Evolutionary conservation across 192 early-diverging fungal genomes (phyloP).

Genomic region (Coemansia sp.): DNA sequence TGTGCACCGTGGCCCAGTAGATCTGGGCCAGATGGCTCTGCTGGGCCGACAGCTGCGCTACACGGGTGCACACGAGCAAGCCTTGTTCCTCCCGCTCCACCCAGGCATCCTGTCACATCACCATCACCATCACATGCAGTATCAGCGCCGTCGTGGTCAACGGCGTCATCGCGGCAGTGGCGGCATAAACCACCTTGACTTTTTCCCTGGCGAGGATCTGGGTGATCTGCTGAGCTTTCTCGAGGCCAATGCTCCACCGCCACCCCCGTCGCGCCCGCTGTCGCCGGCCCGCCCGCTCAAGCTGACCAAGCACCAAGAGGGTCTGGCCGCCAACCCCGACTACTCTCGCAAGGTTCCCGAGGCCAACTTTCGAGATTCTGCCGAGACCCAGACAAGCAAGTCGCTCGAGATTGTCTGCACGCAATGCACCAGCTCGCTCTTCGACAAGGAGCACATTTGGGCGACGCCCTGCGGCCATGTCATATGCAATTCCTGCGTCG

Average conservation of each 20-base stretch:
- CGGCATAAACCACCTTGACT: constrained; percentile 32
- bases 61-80: constrained; percentile 3
- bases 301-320: constrained; percentile 32
- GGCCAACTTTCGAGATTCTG: constrained; percentile 40
- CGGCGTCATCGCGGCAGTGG: neutral
- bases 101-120: constrained; percentile 24
- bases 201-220: constrained; percentile 42
- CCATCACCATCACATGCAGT: constrained; percentile 18
- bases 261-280: constrained; percentile 24
- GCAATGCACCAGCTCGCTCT: constrained; percentile 23
- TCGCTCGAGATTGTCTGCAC: constrained; percentile 40
- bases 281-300: constrained; percentile 30
- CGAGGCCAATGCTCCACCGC: constrained; percentile 37
- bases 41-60: neutral
- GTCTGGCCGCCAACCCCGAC: constrained; percentile 18
- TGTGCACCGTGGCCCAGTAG: neutral
- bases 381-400: neutral
- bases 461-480: constrained; percentile 48
- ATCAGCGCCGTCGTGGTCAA: constrained; percentile 1
- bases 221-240: constrained; percentile 38
- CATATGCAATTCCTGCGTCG: constrained; percentile 43
- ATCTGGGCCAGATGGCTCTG: neutral
- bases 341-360: constrained; percentile 36
- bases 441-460: constrained; percentile 40
- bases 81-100: constrained; percentile 25